Conservation (phyloP, 352 stramenopile genomes). For the Phytophthora idaei region DNA sequence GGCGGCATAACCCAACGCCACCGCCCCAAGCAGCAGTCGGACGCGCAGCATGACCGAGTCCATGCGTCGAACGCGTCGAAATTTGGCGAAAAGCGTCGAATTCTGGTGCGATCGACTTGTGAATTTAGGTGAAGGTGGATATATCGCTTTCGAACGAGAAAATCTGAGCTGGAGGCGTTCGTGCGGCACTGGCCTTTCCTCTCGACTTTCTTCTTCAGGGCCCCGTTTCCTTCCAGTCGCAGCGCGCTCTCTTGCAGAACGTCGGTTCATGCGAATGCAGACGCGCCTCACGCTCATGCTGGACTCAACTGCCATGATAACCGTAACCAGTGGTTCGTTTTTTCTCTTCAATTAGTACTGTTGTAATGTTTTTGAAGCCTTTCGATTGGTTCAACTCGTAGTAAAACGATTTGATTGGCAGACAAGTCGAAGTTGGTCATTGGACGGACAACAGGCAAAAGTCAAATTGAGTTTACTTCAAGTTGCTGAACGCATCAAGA, state of each 20-base stretch:
- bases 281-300: slow-evolving; percentile 16
- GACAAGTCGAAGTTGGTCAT: slow-evolving; percentile 10
- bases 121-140: slow-evolving; percentile 13
- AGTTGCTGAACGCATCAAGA: neutral
- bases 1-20: slow-evolving; percentile 47
- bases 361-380: neutral
- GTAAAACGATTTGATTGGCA: slow-evolving; percentile 15
- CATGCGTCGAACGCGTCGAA: slow-evolving; percentile 16
- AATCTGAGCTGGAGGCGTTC: slow-evolving; percentile 2
- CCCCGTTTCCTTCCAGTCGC: slow-evolving; percentile 10
- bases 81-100: slow-evolving; percentile 5
- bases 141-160: neutral
- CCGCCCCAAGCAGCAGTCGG: slow-evolving; percentile 37
- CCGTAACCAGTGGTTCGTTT: slow-evolving; percentile 11
- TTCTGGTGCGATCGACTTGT: slow-evolving; percentile 23
- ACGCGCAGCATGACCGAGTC: slow-evolving; percentile 20
- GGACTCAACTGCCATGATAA: slow-evolving; percentile 19
- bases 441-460: neutral
- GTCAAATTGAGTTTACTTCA: neutral
- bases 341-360: neutral
- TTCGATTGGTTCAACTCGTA: neutral
- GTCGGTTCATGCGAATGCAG: slow-evolving; percentile 26
- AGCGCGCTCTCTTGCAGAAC: slow-evolving; percentile 11
- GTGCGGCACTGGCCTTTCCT: slow-evolving; percentile 27
- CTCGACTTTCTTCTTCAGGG: slow-evolving; percentile 14